Conservation (phyloP, 2,329 filamentous ascomycete species). For the Biscogniauxia marginata region DNA sequence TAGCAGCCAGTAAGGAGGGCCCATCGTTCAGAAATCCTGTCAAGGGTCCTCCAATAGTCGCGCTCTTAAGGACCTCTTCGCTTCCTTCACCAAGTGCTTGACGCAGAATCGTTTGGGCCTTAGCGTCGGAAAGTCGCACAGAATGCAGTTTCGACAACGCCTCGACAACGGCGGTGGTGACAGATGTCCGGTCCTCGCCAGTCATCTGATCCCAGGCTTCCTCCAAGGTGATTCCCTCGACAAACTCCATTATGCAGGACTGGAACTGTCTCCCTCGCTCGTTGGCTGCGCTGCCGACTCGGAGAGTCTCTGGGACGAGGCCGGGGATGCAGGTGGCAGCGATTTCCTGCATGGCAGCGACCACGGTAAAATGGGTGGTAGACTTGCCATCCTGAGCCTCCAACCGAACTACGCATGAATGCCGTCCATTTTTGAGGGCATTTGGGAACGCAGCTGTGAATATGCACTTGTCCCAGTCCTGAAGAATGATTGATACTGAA, state of each 20-base stretch:
- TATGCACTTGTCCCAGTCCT: slow-evolving; percentile 11
- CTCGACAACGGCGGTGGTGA: slow-evolving; percentile 3
- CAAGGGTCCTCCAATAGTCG: slow-evolving; percentile 6
- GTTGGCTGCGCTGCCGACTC: slow-evolving; percentile 7
- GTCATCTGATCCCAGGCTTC: not conserved
- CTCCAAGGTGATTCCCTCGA: slow-evolving; percentile 10
- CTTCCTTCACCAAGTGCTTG: slow-evolving; percentile 6
- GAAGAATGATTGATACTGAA: slow-evolving; percentile 6
- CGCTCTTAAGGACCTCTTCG: slow-evolving; percentile 1
- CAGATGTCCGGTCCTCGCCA: slow-evolving; percentile 4
- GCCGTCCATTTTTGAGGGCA: not conserved
- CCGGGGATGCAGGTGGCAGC: slow-evolving; percentile 5
- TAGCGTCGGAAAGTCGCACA: slow-evolving; percentile 1
- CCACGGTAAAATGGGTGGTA: slow-evolving; percentile 1
- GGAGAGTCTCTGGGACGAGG: slow-evolving; percentile 9
- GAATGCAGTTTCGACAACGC: slow-evolving; percentile 7
- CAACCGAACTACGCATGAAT: slow-evolving; percentile 3
- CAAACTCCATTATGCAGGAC: slow-evolving; percentile 7
- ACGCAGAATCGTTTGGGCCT: slow-evolving; percentile 1
- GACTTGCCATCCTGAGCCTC: slow-evolving; percentile 5
- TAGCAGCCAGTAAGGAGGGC: slow-evolving; percentile 4
- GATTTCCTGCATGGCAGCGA: slow-evolving; percentile 11
- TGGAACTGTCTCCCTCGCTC: slow-evolving; percentile 5
- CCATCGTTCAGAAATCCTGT: slow-evolving; percentile 8
- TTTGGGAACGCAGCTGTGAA: slow-evolving; percentile 6